Evolutionary conservation across 495 filamentous ascomycete species (phyloP), one percentile per base, ranked within the genome.

Genomic region (Penicillium subrubescens): DNA sequence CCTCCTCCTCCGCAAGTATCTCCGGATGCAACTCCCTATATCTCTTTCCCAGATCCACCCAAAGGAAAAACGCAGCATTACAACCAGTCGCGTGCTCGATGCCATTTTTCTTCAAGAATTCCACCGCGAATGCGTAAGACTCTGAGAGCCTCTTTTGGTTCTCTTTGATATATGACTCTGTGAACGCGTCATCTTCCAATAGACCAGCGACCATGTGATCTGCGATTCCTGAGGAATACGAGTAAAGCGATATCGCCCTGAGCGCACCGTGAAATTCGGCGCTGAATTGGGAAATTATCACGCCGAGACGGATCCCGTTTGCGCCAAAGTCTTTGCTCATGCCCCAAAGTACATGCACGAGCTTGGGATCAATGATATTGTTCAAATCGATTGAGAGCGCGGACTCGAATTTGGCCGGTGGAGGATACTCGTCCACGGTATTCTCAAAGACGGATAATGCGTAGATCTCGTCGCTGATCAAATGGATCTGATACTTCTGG

Each of bases 381-480:
- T 63, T 65, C 2, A 70, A 64, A 53, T 86, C 75, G 44, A 89
- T 76, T 0, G 85, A 80, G 0, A 86, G 71, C 0, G 82, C 78
- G 1, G 84, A 87, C n/a, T 75, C 73, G 65, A 90, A 90, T 0
- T 60, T 46, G 5, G 76, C 67, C 14, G 75, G 71, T 0, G 71
- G 31, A 0, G 73, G 67, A 0, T 59, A 25, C 8, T 69, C 31
- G 33, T 77, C 70, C 5, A 77, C 68, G 0, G 71, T 69, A 27
- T 78, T 79, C 10, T 79, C 67, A 64, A 79, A 89, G 0, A 84
- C 73, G 0, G 82, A 86, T 19, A 87, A 68, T 0, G 84, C 88
- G 66, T 89, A 89, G 14, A 90, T 83, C 67, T 90, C 88, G 57
- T 90, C 88, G 48, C 82, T 83, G 55, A 90, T 79, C 3, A 90